A percentile compares a stretch with the other conserved stretches of the same genome.
Evolutionary conservation across 306 rosid species (phyloP).

Genomic region (Lagenaria siceraria): DNA sequence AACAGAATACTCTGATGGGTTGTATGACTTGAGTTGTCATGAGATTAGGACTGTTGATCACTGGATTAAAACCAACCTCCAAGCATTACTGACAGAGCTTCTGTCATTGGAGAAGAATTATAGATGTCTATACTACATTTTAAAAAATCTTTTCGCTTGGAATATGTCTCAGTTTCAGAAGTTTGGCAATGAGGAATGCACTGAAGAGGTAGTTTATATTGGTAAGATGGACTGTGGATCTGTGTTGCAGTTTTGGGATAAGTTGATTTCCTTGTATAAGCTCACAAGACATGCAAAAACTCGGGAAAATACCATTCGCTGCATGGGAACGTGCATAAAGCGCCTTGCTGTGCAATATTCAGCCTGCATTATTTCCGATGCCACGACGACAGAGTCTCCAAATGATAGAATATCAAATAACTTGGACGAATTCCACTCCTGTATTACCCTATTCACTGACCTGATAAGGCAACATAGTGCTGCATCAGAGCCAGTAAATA

Average conservation of each 20-base stretch:
- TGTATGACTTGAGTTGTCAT: constrained; percentile 24
- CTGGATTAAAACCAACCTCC: constrained; percentile 61
- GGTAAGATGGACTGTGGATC: constrained; percentile 61
- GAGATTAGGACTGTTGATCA: constrained; percentile 35
- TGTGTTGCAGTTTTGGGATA: constrained; percentile 62
- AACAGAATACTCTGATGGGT: constrained; percentile 29
- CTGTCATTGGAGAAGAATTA: constrained; percentile 57
- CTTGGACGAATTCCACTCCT: constrained; percentile 25
- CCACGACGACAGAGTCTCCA: constrained; percentile 5
- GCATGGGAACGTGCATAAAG: constrained; percentile 65
- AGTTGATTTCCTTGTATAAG: constrained; percentile 46
- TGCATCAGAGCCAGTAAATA: constrained; percentile 57
- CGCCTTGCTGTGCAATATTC: constrained; percentile 39
- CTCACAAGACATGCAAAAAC: constrained; percentile 66
- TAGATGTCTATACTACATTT: constrained; percentile 57
- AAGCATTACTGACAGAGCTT: constrained; percentile 42
- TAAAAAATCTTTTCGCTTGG: constrained; percentile 67
- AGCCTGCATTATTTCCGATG: constrained; percentile 27
- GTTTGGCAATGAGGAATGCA: constrained; percentile 20
- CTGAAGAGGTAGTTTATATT: constrained; percentile 31
- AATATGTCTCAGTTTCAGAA: constrained; percentile 60
- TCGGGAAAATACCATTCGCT: constrained; percentile 53
- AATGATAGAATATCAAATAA: constrained; percentile 18
- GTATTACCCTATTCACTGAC: constrained; percentile 43
- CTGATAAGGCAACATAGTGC: constrained; percentile 45